Base-by-base conservation (phyloP, 371 early-diverging fungal species). In the Rhizopus arrhizus region DNA sequence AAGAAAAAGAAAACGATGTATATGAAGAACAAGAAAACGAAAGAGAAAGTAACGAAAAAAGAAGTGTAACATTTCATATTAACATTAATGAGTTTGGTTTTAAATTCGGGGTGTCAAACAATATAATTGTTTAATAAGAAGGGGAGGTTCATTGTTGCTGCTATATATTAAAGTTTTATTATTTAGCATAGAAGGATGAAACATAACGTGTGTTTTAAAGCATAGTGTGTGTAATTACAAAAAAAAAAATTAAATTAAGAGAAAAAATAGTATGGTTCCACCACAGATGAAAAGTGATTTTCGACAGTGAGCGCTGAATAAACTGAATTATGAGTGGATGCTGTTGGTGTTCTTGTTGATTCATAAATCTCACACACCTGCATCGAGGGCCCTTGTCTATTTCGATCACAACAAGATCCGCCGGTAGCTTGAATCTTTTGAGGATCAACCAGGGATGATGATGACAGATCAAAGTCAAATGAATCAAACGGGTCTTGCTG, bases 401-500 rank as follows among this genome's bases (percentile, higher is more conserved):
- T 22, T 22, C 22, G 22, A 22, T 22, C 2, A 22, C 22, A 22
- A 22, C 22, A 22, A 22, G 22, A 22, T 2, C 22, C 22, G 22
- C 22, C 22, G 22, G 22, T 22, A 22, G 51, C 38, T 42, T 45
- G 38, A 42, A 60, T 47, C 15, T 61, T 49, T 53, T 49, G 58
- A 46, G 53, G 34, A 11, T 43, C 33, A 48, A 29, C 51, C 16
- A 22, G 22, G 22, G 22, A 22, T 22, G 22, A 22, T 22, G 42
- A 22, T 42, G 53, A 43, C 10, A 40, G 40, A 32, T 33, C 47
- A 31, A 61, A 50, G 36, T 73, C 66, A 58, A 65, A 77, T 5
- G 65, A 58, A 47, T 67, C 64, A 68, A 77, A 77, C 10, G 69
- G 67, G 34, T 77, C 74, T 22, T 45, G 38, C 13, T 29, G 10